Evolutionary conservation across 2,329 filamentous ascomycete species (phyloP), one percentile per base, ranked within the genome.

Genomic region (Penicillium paneum): DNA sequence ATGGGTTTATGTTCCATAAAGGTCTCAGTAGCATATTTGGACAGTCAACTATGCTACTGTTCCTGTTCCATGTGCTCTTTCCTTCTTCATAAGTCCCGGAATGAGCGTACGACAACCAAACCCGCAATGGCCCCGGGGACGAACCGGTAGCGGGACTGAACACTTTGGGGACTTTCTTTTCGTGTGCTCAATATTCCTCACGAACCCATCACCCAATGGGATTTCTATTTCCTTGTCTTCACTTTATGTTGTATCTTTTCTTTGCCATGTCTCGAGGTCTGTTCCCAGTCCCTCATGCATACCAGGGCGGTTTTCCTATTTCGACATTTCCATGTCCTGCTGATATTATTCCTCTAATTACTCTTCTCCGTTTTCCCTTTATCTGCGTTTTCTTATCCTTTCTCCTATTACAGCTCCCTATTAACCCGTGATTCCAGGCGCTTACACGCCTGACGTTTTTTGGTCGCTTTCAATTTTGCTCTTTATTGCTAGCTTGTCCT

Each of bases 221-320:
- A 17, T 50, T 42, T 43, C 34, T 52, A 19, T 36, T 36, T 49
- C 39, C 49, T 32, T 48, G 26, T n/a, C 34, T 44, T 44, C 44
- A 21, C 29, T 47, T 26, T n/a, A 19, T 45, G 12, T 15, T 39
- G 43, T 35, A 34, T 52, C 8, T 50, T 53, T 29, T 19, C 32
- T 55, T 21, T 54, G 10, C 34, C 49, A 24, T 31, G 28, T 19
- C 46, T 47, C 8, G 11, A 17, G 26, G 15, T 7, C 41, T 13
- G 19, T 49, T 49, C 39, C 26, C 17, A 50, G 47, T 47, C 34
- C 45, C 42, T 59, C 46, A 47, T 61, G 60, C 58, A 62, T 62
- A 53, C 41, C 43, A 52, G 52, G 58, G 58, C 54, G 53, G 56
- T 38, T 55, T 45, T 29, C 35, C 21, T 49, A 38, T 57, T 40